These are phyloP conservation scores for Ehretia macrophylla DNA, from an alignment of 257 asterid species.

Conservation along the genomic window DNA sequence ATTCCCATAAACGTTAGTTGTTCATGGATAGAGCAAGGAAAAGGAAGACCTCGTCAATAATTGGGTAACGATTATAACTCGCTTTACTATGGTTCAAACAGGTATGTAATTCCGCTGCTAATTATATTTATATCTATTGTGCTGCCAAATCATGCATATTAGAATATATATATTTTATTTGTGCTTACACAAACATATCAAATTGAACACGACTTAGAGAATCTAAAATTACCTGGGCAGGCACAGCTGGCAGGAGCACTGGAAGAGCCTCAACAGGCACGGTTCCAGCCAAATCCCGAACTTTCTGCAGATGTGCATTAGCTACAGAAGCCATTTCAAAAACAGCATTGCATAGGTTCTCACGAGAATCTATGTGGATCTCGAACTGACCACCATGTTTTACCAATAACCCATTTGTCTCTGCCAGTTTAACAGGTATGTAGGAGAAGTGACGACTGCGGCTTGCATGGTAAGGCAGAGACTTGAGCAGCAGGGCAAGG, in stretches of 20 bases:
- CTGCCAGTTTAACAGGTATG: slow-evolving; percentile 71
- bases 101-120: too few species aligned
- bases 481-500: slow-evolving; percentile 68
- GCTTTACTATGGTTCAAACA: too few species aligned
- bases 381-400: slow-evolving; percentile 44
- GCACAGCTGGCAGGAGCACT: slow-evolving; percentile 77
- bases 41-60: too few species aligned
- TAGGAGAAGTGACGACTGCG: slow-evolving; percentile 52
- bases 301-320: slow-evolving; percentile 70
- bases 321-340: slow-evolving; percentile 95
- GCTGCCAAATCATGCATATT: too few species aligned
- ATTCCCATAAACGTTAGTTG: too few species aligned
- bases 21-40: too few species aligned
- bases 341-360: slow-evolving; percentile 58
- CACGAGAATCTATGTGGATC: slow-evolving; percentile 54
- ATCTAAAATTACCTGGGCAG: slow-evolving; percentile 68
- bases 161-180: too few species aligned
- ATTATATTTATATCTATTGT: too few species aligned
- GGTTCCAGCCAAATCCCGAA: slow-evolving; percentile 58
- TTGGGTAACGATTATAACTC: too few species aligned
- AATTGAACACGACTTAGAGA: slow-evolving; percentile 61
- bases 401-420: slow-evolving; percentile 59
- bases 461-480: slow-evolving; percentile 76
- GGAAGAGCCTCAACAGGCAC: slow-evolving; percentile 78
- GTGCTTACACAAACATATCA: too few species aligned